Conservation (phyloP, 2,329 filamentous ascomycete species). For the Trichophyton schoenleinii region DNA sequence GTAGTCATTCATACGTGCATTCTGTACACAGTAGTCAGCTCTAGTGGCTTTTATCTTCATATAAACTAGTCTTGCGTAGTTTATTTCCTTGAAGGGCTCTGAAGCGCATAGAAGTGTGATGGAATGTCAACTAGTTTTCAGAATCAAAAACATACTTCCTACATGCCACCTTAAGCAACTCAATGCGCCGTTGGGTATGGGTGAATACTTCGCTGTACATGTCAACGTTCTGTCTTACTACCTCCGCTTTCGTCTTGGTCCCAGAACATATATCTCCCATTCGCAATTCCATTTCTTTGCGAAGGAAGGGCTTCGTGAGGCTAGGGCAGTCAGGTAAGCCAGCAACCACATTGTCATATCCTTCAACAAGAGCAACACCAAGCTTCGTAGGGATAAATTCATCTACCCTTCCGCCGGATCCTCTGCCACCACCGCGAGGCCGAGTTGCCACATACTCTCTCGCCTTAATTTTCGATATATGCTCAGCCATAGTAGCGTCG, state of each 20-base stretch:
- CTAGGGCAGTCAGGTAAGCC: slow-evolving; percentile 55
- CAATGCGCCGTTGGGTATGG: slow-evolving; percentile 64
- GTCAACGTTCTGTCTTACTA: slow-evolving; percentile 70
- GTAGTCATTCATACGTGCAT: no score
- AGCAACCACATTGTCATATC: slow-evolving; percentile 87
- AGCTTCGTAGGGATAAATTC: slow-evolving; percentile 90
- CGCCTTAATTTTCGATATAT: slow-evolving; percentile 90
- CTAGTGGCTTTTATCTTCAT: no score
- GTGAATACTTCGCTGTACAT: slow-evolving; percentile 81
- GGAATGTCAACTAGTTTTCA: not conserved
- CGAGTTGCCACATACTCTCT: slow-evolving; percentile 69
- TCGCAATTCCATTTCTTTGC: slow-evolving; percentile 94
- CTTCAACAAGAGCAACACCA: slow-evolving; percentile 81
- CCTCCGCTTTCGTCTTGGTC: slow-evolving; percentile 56
- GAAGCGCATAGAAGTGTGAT: not conserved
- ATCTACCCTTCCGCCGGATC: slow-evolving; percentile 44
- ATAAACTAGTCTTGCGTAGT: no score
- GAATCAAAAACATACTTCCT: slow-evolving; percentile 41
- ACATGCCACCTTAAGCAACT: slow-evolving; percentile 47
- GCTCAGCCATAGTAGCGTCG: slow-evolving; percentile 97
- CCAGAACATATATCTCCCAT: slow-evolving; percentile 97
- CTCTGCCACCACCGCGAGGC: slow-evolving; percentile 30
- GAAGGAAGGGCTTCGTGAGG: slow-evolving; percentile 85
- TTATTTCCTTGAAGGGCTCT: no score
- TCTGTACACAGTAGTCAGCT: no score